A percentile compares a stretch with the other conserved stretches of the same genome.
Evolutionary conservation across 2,329 filamentous ascomycete genomes (phyloP).

Genomic region (Penicillium sp.): DNA sequence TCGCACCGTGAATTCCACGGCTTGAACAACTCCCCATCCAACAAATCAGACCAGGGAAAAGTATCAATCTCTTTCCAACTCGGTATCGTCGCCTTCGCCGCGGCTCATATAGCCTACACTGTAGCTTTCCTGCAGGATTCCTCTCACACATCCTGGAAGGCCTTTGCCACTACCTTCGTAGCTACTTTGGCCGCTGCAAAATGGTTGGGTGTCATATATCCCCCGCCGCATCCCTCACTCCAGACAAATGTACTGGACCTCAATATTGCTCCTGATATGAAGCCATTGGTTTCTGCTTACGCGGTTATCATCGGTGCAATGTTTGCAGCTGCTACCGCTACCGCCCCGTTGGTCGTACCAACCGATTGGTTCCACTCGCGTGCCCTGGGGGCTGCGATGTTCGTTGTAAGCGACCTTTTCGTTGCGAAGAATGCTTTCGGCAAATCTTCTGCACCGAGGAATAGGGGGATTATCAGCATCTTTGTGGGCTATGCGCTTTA

Average conservation of each 20-base stretch:
- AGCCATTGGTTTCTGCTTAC: conserved; percentile 24
- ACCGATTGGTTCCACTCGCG: conserved; percentile 20
- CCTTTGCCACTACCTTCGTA: conserved; percentile 18
- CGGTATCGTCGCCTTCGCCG: conserved; percentile 29
- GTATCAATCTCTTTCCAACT: conserved; percentile 29
- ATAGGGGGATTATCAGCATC: conserved; percentile 15
- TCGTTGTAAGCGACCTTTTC: conserved; percentile 32
- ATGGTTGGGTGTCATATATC: conserved; percentile 29
- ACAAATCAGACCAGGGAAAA: background rate
- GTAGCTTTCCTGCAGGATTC: conserved; percentile 25
- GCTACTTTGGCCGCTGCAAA: conserved; percentile 21
- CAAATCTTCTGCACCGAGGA: conserved; percentile 3
- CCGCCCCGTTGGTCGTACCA: conserved; percentile 8
- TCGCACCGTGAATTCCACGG: conserved; percentile 23
- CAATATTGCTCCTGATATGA: conserved; percentile 24
- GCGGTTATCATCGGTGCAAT: conserved; percentile 28
- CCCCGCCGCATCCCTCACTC: conserved; percentile 9
- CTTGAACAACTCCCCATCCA: background rate
- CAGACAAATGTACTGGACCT: conserved; percentile 25
- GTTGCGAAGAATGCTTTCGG: conserved; percentile 33
- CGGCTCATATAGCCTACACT: conserved; percentile 30
- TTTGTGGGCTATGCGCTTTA: conserved; percentile 26
- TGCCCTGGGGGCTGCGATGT: conserved; percentile 29
- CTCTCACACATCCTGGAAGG: conserved; percentile 6
- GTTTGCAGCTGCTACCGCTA: conserved; percentile 27